Base-by-base conservation (phyloP, 148 eudicot species). In the Chenopodium suecicum region DNA sequence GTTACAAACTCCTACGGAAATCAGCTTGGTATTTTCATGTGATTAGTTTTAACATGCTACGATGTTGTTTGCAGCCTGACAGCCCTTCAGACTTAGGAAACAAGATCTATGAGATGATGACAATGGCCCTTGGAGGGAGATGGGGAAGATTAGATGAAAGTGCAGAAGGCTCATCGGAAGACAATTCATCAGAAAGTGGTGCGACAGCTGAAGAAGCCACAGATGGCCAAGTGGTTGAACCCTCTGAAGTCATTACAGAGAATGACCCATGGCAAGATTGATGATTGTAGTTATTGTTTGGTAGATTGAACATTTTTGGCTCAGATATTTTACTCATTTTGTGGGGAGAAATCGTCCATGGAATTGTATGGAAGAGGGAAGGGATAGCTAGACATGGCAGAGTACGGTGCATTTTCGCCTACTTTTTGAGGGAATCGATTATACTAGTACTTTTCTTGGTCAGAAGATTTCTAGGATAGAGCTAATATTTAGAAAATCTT, bases 61-160 rank as follows among this genome's bases (percentile, higher is more conserved):
- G 14, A 63, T 41, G 23, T 29, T 66, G 73, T 9, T 74, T 67
- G 58, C 89, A 97, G 99, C 99, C 99, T n/a, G 99, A 97, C 69
- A 94, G 97, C 79, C 99, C 99, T 22, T 90, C 97, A 13, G 98
- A 97, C 82, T 78, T 97, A 83, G 98, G 99, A 17, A 88, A 85
- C 90, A 97, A 97, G 91, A 97, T 97, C 54, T 97, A 97, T 3
- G 99, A 94, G 82, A 97, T 94, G 99, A 97, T 94, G 99, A 87
- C 98, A 20, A 93, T 97, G 92, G 99, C 98, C 44, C 91, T 97
- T 1, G 99, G 99, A 68, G 99, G 99, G 20, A 88, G 94, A 80
- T 97, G 99, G 99, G 99, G 99, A 14, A 80, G 99, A 77, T 65
- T 84, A 13, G 99, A 97, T 31, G 89, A 80, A 6, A 89, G 75